Evolutionary conservation across 371 early-diverging fungal species (phyloP).

Genomic region (Ecytonucleospora hepatopenaei): DNA sequence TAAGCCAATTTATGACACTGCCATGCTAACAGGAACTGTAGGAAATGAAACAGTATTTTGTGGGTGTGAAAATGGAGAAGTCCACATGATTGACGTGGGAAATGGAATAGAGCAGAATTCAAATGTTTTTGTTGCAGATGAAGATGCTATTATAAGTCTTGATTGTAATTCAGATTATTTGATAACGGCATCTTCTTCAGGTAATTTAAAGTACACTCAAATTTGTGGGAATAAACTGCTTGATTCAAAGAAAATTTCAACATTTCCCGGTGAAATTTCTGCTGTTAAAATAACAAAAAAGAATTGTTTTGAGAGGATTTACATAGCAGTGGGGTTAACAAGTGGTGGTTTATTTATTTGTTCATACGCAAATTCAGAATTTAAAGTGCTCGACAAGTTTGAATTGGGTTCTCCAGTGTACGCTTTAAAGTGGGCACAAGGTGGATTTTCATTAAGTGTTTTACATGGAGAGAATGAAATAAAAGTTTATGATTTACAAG

Average conservation of each 20-base stretch:
- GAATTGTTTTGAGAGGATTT: slow-evolving; percentile 38
- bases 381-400: slow-evolving; percentile 44
- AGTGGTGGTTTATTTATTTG: slow-evolving; percentile 45
- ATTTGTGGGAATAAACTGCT: no score
- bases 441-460: slow-evolving; percentile 51
- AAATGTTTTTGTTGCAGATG: slow-evolving; percentile 22
- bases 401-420: slow-evolving; percentile 40
- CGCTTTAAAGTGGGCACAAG: slow-evolving; percentile 44
- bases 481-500: slow-evolving; percentile 47
- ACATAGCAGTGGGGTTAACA: slow-evolving; percentile 53
- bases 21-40: slow-evolving; percentile 1
- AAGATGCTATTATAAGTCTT: slow-evolving; percentile 45
- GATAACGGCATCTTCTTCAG: no score
- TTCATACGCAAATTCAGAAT: no score
- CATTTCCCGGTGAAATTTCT: neutral
- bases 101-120: slow-evolving; percentile 4
- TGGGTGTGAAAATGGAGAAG: slow-evolving; percentile 53
- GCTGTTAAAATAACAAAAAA: slow-evolving; percentile 37
- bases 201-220: no score
- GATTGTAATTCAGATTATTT: slow-evolving; percentile 34
- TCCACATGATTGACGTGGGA: slow-evolving; percentile 35
- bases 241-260: no score
- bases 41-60: slow-evolving; percentile 35
- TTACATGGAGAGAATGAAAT: slow-evolving; percentile 47
- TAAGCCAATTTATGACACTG: slow-evolving; percentile 44